A percentile compares a stretch with the other conserved stretches of the same genome.
Conservation (phyloP, 257 asterid genomes). For the Marsdenia floribunda region DNA sequence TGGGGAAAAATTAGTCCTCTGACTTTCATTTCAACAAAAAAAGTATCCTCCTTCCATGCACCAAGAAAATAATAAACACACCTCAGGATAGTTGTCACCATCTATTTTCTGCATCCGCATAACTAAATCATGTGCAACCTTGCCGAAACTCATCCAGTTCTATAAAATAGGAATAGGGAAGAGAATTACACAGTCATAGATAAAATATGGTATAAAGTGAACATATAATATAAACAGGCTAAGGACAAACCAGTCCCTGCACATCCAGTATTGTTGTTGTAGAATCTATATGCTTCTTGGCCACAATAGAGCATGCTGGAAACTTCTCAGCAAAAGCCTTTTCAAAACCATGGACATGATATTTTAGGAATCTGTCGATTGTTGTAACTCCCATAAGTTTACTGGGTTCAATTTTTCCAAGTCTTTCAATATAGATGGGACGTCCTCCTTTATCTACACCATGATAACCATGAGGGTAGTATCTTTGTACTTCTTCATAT, state of each 20-base stretch:
- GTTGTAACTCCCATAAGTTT: slow-evolving; percentile 87
- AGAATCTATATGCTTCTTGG: slow-evolving; percentile 85
- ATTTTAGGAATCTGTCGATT: slow-evolving; percentile 76
- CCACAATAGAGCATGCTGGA: slow-evolving; percentile 91
- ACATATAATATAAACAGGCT: slow-evolving; percentile 14
- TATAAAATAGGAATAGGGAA: slow-evolving; percentile 32
- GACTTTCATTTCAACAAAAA: slow-evolving; percentile 18
- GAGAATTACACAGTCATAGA: background rate
- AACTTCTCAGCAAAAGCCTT: slow-evolving; percentile 67
- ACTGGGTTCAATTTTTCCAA: slow-evolving; percentile 79
- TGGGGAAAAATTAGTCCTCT: slow-evolving; percentile 8
- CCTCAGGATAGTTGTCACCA: slow-evolving; percentile 98
- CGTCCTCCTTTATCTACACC: slow-evolving; percentile 92
- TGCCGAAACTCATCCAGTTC: slow-evolving; percentile 97
- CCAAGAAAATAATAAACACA: slow-evolving; percentile 21
- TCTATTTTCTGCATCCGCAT: slow-evolving; percentile 92
- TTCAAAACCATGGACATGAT: slow-evolving; percentile 94
- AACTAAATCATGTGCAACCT: slow-evolving; percentile 79
- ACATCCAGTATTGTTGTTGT: slow-evolving; percentile 83
- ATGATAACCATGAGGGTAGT: slow-evolving; percentile 96
- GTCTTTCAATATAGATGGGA: slow-evolving; percentile 91
- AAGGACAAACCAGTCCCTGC: slow-evolving; percentile 80
- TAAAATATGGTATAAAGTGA: slow-evolving; percentile 8
- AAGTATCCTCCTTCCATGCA: slow-evolving; percentile 7
- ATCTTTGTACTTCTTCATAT: slow-evolving; percentile 63